A percentile compares a stretch with the other conserved stretches of the same genome.
Conservation (phyloP, 2,329 filamentous ascomycete species). For the Grosmannia huntii region DNA sequence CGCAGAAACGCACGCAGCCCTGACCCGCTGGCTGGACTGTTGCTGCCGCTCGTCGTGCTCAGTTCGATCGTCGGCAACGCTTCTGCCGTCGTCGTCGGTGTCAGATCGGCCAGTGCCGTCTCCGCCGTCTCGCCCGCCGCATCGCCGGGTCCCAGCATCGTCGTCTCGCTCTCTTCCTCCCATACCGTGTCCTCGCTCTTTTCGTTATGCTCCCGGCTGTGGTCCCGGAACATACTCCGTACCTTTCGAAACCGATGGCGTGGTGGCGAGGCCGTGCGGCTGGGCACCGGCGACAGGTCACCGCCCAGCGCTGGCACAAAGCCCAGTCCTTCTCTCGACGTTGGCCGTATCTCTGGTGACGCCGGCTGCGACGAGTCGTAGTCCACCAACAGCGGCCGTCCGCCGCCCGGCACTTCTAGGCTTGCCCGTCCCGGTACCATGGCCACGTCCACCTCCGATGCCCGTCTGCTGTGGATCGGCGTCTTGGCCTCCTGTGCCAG, state of each 20-base stretch:
- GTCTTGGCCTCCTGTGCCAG: slow-evolving; percentile 33
- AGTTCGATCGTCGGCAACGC: neutral
- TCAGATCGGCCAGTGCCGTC: slow-evolving; percentile 14
- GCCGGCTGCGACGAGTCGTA: slow-evolving; percentile 33
- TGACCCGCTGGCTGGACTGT: neutral
- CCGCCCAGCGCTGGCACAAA: slow-evolving; percentile 47
- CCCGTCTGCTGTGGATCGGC: neutral
- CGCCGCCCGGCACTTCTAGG: slow-evolving; percentile 31
- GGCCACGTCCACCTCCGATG: neutral
- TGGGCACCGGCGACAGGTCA: slow-evolving; percentile 50
- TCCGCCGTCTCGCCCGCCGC: slow-evolving; percentile 2
- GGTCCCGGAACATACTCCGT: slow-evolving; percentile 43
- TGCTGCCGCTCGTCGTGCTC: slow-evolving; percentile 23
- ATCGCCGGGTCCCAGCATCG: neutral
- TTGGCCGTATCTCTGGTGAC: slow-evolving; percentile 37
- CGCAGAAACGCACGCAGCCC: slow-evolving; percentile 54
- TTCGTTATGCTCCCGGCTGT: slow-evolving; percentile 30
- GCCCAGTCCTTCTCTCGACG: slow-evolving; percentile 27
- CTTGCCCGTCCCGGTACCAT: slow-evolving; percentile 25
- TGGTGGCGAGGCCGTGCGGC: slow-evolving; percentile 49
- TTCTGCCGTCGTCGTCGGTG: neutral
- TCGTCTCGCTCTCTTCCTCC: neutral
- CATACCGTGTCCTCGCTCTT: no score
- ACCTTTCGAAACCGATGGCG: slow-evolving; percentile 46
- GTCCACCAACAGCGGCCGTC: slow-evolving; percentile 27